Evolutionary conservation across 2,329 filamentous ascomycete genomes (phyloP).

Genomic region (Fusarium falciforme): DNA sequence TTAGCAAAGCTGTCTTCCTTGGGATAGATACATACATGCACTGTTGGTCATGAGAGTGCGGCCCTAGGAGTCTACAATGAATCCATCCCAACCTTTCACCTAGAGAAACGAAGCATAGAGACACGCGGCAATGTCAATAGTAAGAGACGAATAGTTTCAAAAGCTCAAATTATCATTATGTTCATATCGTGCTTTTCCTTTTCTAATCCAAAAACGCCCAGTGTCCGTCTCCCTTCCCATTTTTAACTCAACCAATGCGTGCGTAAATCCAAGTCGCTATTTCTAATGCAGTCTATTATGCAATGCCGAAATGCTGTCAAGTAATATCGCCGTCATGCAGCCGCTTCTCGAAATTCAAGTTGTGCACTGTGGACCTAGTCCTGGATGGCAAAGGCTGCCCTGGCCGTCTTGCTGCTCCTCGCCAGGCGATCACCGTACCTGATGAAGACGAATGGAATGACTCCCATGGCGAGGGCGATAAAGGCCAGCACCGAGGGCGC

Average conservation of each 20-base stretch:
- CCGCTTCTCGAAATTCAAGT: background rate
- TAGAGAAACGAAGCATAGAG: background rate
- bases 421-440: conserved; percentile 46
- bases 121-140: too few relatives aligned
- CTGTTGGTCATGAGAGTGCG: background rate
- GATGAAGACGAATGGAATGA: conserved; percentile 49
- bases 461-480: conserved; percentile 45
- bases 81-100: background rate
- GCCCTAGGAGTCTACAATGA: background rate
- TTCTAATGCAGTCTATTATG: background rate
- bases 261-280: background rate
- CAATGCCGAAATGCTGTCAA: background rate
- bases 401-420: conserved; percentile 42
- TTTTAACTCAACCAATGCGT: background rate
- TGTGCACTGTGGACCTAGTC: conserved; percentile 1
- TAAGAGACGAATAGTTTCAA: background rate
- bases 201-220: background rate
- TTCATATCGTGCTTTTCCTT: background rate
- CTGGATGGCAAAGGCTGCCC: conserved; percentile 37
- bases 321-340: background rate
- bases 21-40: background rate
- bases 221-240: background rate
- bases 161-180: background rate
- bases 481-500: conserved; percentile 50
- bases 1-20: background rate